Evolutionary conservation across 2,329 filamentous ascomycete genomes (phyloP).

Genomic region (Harringtonia aguacate): DNA sequence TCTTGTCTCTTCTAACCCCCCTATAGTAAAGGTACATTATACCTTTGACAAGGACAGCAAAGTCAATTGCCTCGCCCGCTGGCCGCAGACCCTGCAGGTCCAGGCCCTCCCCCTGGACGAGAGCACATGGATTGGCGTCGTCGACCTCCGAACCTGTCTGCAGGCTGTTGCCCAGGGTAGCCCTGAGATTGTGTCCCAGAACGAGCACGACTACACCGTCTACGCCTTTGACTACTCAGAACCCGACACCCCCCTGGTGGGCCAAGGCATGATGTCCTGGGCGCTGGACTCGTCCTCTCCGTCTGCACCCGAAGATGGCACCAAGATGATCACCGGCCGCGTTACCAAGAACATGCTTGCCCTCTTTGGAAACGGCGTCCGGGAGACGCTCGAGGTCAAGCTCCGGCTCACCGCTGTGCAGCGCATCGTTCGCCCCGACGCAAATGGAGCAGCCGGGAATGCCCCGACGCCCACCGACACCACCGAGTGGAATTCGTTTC

Average conservation of each 20-base stretch:
- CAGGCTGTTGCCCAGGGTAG: slow-evolving; percentile 69
- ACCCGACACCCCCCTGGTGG: slow-evolving; percentile 82
- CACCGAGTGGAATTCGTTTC: slow-evolving; percentile 67
- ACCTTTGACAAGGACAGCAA: slow-evolving; percentile 87
- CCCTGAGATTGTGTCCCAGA: slow-evolving; percentile 70
- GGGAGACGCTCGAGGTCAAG: slow-evolving; percentile 88
- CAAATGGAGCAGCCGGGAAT: slow-evolving; percentile 17
- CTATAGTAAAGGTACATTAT: slow-evolving; percentile 86
- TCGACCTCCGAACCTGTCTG: slow-evolving; percentile 79
- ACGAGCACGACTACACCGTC: slow-evolving; percentile 78
- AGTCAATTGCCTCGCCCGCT: slow-evolving; percentile 79
- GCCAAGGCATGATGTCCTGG: slow-evolving; percentile 90
- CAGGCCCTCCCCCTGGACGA: slow-evolving; percentile 77
- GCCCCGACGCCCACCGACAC: slow-evolving; percentile 46
- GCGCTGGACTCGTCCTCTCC: slow-evolving; percentile 42
- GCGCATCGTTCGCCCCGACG: slow-evolving; percentile 32
- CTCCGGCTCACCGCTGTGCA: slow-evolving; percentile 73
- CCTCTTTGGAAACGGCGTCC: slow-evolving; percentile 70
- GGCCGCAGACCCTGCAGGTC: slow-evolving; percentile 68
- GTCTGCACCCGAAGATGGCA: slow-evolving; percentile 33
- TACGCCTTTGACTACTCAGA: slow-evolving; percentile 97
- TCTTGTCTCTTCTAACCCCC: slow-evolving; percentile 5
- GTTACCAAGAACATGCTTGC: slow-evolving; percentile 80
- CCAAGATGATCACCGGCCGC: slow-evolving; percentile 68
- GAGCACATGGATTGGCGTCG: slow-evolving; percentile 68